These are phyloP conservation scores for Colletotrichum sojae DNA, from an alignment of 2,329 filamentous ascomycete genomes.

Conservation along the genomic window DNA sequence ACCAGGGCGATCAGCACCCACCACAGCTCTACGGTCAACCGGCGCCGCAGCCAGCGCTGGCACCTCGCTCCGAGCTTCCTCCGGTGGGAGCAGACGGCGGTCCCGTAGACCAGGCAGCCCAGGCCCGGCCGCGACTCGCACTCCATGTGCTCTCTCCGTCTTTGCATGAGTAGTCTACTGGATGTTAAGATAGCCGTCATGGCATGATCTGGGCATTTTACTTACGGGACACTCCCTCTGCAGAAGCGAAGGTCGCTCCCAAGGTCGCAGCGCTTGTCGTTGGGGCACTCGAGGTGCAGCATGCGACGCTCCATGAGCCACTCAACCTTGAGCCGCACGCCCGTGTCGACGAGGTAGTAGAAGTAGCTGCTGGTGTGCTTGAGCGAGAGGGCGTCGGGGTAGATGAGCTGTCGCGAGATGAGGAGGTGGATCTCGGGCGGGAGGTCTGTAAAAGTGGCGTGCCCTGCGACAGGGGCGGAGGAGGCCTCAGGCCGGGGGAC, in stretches of 20 bases:
- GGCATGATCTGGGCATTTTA: slow-evolving; percentile 18
- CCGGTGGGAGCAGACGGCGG: slow-evolving; percentile 61
- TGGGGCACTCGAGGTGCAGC: slow-evolving; percentile 76
- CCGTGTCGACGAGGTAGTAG: slow-evolving; percentile 75
- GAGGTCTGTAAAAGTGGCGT: slow-evolving; percentile 61
- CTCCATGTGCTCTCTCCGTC: slow-evolving; percentile 71
- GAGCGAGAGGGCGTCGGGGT: slow-evolving; percentile 79
- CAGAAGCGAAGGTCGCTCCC: slow-evolving; percentile 73
- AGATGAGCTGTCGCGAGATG: slow-evolving; percentile 72
- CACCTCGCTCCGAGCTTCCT: slow-evolving; percentile 60
- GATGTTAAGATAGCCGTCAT: neutral
- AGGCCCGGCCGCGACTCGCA: slow-evolving; percentile 71
- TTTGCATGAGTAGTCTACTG: slow-evolving; percentile 69
- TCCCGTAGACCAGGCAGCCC: slow-evolving; percentile 69
- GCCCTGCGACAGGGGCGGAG: neutral
- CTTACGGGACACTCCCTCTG: slow-evolving; percentile 70
- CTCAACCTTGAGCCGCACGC: slow-evolving; percentile 74
- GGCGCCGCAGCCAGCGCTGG: slow-evolving; percentile 60
- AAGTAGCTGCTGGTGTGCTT: slow-evolving; percentile 78
- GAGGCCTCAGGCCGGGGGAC: slow-evolving; percentile 1
- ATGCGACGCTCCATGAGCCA: slow-evolving; percentile 77
- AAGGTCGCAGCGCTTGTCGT: slow-evolving; percentile 69
- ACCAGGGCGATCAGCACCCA: slow-evolving; percentile 62
- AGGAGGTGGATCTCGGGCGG: slow-evolving; percentile 78
- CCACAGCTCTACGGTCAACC: slow-evolving; percentile 63